phyloP scores from a whole-genome alignment of 306 rosid species.

The Luffa acutangula region DNA sequence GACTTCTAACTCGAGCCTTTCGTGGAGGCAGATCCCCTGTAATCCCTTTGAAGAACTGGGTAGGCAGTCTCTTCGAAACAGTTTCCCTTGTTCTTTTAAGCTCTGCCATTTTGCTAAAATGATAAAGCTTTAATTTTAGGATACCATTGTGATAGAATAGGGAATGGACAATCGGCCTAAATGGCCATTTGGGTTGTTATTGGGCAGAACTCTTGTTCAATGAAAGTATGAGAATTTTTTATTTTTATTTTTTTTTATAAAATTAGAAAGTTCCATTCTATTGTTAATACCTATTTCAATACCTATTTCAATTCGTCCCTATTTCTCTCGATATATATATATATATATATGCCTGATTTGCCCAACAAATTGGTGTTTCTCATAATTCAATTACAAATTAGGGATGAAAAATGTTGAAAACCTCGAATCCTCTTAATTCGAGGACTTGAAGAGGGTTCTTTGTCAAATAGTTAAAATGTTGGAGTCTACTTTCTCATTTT shows the following conservation, averaged over 20 bases:
- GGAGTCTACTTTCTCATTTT: not conserved
- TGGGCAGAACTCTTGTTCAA: constrained; percentile 6
- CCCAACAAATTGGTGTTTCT: no score
- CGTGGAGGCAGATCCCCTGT: not conserved
- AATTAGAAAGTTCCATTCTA: not conserved
- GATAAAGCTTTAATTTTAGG: not conserved
- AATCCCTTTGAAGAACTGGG: not conserved
- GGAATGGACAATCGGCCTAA: not conserved
- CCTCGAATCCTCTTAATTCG: not conserved
- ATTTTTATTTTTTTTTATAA: not conserved
- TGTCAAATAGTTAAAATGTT: not conserved
- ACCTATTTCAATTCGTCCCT: not conserved
- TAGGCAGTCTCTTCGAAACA: not conserved
- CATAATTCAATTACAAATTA: not conserved
- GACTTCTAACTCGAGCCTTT: not conserved
- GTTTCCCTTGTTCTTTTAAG: not conserved
- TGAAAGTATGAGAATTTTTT: not conserved
- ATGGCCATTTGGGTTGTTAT: not conserved
- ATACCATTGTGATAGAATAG: constrained; percentile 7
- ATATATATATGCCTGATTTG: no score
- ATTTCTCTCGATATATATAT: not conserved
- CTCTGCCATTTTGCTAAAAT: constrained; percentile 3
- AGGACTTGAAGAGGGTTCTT: not conserved
- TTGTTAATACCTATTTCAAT: not conserved
- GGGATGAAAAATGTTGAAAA: not conserved